Evolutionary conservation across 176 grass and related monocot species (phyloP), one percentile per base, ranked within the genome.

Genomic region (Chrysopogon serrulatus): DNA sequence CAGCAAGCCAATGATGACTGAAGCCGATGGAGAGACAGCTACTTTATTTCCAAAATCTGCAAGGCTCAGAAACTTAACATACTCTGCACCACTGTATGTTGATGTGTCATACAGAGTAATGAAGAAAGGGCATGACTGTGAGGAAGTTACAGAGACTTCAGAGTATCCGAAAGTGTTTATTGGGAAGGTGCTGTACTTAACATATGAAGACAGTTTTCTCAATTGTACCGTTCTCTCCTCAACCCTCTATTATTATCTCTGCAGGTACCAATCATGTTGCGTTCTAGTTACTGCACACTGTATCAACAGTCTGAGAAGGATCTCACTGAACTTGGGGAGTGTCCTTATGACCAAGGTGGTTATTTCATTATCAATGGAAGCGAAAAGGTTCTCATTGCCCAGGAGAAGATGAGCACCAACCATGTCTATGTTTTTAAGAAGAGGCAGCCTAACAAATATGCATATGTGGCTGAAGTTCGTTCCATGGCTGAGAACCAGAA

Each of bases 391-490:
- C 87, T 99, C 21, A 99, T 99, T 82, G 93, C 96, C 32, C 96
- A 99, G 83, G 96, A 99, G 84, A 99, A 96, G 79, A 99, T 96
- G 93, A 96, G 93, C 87, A 99, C 96, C 17, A 99, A 99, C 84
- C 96, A 99, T 83, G 93, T 99, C 39, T 99, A 99, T 84, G 91
- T 99, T 54, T 99, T 99, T 71, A 99, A 99, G 84, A 99, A 96
- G 88, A 99, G 96, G 47, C 96, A 99, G 45, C 96, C 96, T 8
- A 99, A 99, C 77, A 99, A 99, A 67, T 96, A 4, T 92, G 87
- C 96, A 69, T 99, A 94, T 89, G 91, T 99, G 66, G 96, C 74
- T 75, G 96, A 99, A 92, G 96, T 96, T 67, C 87, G 91, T 43
- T 99, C 96, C 61, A 96, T 96, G 93, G 91, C 93, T 71, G 93